These are phyloP conservation scores for Suillus fuscotomentosus DNA, from an alignment of 768 basidiomycete species.

Conservation along the genomic window DNA sequence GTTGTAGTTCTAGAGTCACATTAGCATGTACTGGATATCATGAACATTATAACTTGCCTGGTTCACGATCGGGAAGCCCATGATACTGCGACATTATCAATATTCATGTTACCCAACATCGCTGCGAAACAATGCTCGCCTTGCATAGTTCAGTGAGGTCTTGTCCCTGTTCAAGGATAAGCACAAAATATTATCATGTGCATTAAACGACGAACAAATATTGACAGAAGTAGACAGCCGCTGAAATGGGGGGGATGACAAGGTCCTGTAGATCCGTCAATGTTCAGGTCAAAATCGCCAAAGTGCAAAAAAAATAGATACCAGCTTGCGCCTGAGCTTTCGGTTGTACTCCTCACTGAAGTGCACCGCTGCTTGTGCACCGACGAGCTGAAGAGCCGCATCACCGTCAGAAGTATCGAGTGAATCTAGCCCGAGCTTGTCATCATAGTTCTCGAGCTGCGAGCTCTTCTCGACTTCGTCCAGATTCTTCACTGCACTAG, in stretches of 20 bases:
- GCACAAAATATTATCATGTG: conserved; percentile 5
- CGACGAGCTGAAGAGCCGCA: conserved; percentile 61
- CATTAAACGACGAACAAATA: conserved; percentile 45
- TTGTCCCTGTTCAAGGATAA: conserved; percentile 48
- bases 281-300: neutral
- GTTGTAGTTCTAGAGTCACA: conserved; percentile 50
- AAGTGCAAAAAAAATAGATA: conserved; percentile 19
- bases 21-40: conserved; percentile 1
- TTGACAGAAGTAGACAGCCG: conserved; percentile 68
- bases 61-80: conserved; percentile 64
- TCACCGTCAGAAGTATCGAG: conserved; percentile 47
- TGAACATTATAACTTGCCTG: conserved; percentile 36
- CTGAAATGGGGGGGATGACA: conserved; percentile 54
- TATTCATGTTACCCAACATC: neutral
- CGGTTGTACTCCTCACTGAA: conserved; percentile 64
- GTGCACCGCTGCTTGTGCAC: conserved; percentile 43
- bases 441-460: conserved; percentile 24
- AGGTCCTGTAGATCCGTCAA: conserved; percentile 36
- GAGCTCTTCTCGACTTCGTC: conserved; percentile 16
- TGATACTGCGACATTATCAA: conserved; percentile 41
- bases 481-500: conserved; percentile 8
- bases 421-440: conserved; percentile 30
- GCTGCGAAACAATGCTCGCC: conserved; percentile 30
- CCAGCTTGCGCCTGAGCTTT: conserved; percentile 57
- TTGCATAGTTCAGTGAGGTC: conserved; percentile 70